Evolutionary conservation across 2,329 filamentous ascomycete genomes (phyloP).

Genomic region (Periconia macrospinosa): DNA sequence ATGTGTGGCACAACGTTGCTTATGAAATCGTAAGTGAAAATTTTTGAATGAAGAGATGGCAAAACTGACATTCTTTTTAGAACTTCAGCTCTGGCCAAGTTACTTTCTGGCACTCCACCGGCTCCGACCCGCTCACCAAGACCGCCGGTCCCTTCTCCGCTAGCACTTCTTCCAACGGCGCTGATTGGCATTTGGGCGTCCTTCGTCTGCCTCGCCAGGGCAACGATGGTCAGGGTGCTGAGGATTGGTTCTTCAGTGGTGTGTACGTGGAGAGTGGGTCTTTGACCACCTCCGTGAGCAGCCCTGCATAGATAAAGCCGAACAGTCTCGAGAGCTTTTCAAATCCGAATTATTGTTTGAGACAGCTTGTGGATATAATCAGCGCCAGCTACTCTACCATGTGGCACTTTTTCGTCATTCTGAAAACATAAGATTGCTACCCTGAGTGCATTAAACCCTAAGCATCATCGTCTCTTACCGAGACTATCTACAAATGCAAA

Average conservation of each 20-base stretch:
- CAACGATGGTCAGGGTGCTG: constrained; percentile 53
- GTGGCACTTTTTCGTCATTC: too few species aligned
- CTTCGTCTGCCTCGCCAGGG: constrained; percentile 64
- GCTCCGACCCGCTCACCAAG: constrained; percentile 58
- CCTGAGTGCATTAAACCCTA: too few species aligned
- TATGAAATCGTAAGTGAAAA: constrained; percentile 62
- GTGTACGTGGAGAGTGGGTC: constrained; percentile 68
- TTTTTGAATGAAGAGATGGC: too few species aligned
- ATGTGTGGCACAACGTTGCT: constrained; percentile 74
- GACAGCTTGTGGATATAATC: too few species aligned
- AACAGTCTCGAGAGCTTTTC: not conserved
- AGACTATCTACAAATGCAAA: not conserved
- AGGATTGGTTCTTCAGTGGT: constrained; percentile 73
- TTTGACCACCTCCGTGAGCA: constrained; percentile 37
- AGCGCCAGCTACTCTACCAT: too few species aligned
- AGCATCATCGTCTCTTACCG: too few species aligned
- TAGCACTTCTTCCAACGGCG: constrained; percentile 66
- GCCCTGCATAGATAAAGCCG: constrained; percentile 13
- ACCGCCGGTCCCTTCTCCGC: constrained; percentile 63
- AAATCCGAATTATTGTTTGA: not conserved
- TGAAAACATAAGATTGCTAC: too few species aligned
- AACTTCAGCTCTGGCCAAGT: constrained; percentile 66
- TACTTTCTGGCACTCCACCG: constrained; percentile 71
- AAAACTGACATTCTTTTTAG: constrained; percentile 8
- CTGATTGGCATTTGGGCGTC: constrained; percentile 73